Conservation (phyloP, 176 grass and related monocot genomes). For the Zoysia japonica region DNA sequence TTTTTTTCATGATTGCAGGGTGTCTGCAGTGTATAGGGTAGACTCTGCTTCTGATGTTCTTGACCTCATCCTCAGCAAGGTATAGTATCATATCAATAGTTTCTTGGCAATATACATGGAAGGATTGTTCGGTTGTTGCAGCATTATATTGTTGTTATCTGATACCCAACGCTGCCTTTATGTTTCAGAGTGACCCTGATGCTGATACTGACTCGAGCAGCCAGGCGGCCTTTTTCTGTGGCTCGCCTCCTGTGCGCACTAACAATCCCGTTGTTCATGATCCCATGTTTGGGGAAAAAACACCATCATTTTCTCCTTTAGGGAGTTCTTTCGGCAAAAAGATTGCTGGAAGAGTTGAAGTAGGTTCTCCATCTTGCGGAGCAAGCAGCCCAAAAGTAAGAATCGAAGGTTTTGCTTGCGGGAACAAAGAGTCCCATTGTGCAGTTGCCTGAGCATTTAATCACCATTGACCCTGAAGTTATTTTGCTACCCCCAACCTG, state of each 20-base stretch:
- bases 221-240: conserved; percentile 69
- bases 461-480: conserved; percentile 38
- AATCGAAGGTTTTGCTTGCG: conserved; percentile 81
- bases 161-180: conserved; percentile 2
- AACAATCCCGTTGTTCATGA: conserved; percentile 84
- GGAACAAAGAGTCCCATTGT: conserved; percentile 60
- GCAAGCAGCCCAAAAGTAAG: conserved; percentile 79
- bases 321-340: conserved; percentile 61
- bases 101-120: neutral
- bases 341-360: conserved; percentile 46
- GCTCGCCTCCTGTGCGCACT: conserved; percentile 83
- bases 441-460: conserved; percentile 61
- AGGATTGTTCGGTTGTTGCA: neutral
- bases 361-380: conserved; percentile 69
- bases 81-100: conserved; percentile 29
- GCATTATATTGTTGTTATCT: conserved; percentile 9
- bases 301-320: conserved; percentile 60
- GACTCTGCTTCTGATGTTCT: conserved; percentile 63
- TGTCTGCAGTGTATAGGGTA: conserved; percentile 50
- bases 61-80: conserved; percentile 76
- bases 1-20: conserved; percentile 31
- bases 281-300: conserved; percentile 64
- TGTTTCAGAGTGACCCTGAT: conserved; percentile 64
- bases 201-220: conserved; percentile 53
- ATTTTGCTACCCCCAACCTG: conserved; percentile 41